phyloP scores from a whole-genome alignment of 768 basidiomycete species.

The Lentinula edodes region DNA sequence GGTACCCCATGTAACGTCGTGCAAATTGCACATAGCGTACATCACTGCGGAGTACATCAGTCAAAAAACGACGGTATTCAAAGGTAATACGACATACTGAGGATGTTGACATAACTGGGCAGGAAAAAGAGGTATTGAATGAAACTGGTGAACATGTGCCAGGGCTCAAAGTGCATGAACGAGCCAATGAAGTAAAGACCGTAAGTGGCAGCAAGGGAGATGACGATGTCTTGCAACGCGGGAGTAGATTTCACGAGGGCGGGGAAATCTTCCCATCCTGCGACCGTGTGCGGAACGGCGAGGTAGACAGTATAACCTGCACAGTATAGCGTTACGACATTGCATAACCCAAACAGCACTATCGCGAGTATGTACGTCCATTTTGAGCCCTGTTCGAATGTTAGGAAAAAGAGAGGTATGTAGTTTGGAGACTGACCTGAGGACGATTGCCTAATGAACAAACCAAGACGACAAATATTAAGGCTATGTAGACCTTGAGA shows the following conservation, averaged over 20 bases:
- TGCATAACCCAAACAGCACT: constrained; percentile 73
- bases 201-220: constrained; percentile 73
- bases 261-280: constrained; percentile 69
- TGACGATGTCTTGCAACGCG: constrained; percentile 79
- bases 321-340: constrained; percentile 80
- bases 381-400: constrained; percentile 59
- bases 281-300: constrained; percentile 68
- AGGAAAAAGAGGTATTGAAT: constrained; percentile 88
- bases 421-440: constrained; percentile 18
- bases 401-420: constrained; percentile 3
- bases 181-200: constrained; percentile 83
- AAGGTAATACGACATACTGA: constrained; percentile 40
- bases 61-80: neutral
- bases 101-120: constrained; percentile 76
- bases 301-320: constrained; percentile 89
- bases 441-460: constrained; percentile 92
- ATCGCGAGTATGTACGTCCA: constrained; percentile 78
- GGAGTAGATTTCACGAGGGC: constrained; percentile 58
- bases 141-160: constrained; percentile 97
- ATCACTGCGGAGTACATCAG: constrained; percentile 46
- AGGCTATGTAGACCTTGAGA: constrained; percentile 74
- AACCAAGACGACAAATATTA: constrained; percentile 76
- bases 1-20: constrained; percentile 83
- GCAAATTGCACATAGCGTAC: constrained; percentile 91
- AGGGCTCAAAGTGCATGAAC: constrained; percentile 88